Conservation (phyloP, 1,284 basidiomycete genomes). For the Chalciporus piperatoides region DNA sequence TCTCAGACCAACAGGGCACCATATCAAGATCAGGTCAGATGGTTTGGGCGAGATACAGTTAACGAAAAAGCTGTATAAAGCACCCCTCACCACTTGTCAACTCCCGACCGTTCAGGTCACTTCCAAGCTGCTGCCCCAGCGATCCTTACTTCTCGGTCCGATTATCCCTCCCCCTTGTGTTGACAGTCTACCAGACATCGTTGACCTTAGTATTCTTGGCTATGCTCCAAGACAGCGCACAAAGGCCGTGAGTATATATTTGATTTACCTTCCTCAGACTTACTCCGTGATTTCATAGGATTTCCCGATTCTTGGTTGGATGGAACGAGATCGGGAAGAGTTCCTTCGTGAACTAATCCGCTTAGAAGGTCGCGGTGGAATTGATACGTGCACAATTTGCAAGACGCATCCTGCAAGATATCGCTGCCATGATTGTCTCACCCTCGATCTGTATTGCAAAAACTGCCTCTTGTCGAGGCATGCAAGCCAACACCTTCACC, state of each 20-base stretch:
- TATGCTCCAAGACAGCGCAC: neutral
- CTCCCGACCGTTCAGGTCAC: neutral
- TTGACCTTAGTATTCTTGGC: neutral
- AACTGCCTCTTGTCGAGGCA: neutral
- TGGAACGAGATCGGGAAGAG: neutral
- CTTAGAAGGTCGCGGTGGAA: slow-evolving; percentile 3
- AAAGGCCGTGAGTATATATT: neutral
- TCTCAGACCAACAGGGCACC: neutral
- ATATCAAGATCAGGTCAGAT: neutral
- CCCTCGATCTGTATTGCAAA: neutral
- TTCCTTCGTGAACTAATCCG: slow-evolving; percentile 6
- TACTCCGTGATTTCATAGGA: neutral
- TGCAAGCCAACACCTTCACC: neutral
- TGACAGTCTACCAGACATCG: neutral
- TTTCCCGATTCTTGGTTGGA: neutral
- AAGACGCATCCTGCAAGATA: neutral
- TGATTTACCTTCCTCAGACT: neutral
- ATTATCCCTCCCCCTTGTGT: neutral
- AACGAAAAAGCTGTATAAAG: neutral
- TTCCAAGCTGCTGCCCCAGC: no score
- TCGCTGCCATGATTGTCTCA: slow-evolving; percentile 2
- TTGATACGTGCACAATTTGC: neutral
- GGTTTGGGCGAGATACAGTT: neutral
- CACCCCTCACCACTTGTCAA: neutral
- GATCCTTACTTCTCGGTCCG: neutral